Evolutionary conservation across 495 filamentous ascomycete species (phyloP).

Genomic region (Hypoxylon intermedium): DNA sequence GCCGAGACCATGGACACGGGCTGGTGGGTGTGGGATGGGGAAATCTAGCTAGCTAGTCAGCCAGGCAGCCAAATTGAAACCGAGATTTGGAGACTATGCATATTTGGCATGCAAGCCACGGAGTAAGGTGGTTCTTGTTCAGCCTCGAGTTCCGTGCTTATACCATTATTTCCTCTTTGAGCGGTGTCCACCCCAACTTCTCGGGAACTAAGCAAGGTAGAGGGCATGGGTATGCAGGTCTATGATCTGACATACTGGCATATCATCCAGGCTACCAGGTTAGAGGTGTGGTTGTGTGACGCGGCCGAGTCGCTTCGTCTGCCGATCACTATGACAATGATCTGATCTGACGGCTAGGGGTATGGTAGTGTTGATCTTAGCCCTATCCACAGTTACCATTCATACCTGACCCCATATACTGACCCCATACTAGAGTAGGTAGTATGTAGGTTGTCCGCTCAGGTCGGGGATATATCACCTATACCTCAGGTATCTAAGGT

Average conservation of each 20-base stretch:
- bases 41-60: neutral
- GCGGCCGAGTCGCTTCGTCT: conserved; percentile 5
- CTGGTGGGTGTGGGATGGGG: neutral
- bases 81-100: conserved; percentile 15
- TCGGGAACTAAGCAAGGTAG: conserved; percentile 2
- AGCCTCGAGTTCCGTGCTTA: conserved; percentile 27
- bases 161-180: conserved; percentile 12
- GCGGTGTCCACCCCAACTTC: neutral
- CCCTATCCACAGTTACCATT: conserved; percentile 14
- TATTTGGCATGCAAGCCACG: conserved; percentile 9
- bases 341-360: conserved; percentile 28
- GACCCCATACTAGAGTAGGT: neutral
- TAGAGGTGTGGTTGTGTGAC: conserved; percentile 4
- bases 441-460: conserved; percentile 12
- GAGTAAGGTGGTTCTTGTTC: conserved; percentile 21
- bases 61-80: neutral
- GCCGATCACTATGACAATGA: conserved; percentile 31
- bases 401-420: conserved; percentile 1
- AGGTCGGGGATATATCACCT: conserved; percentile 16
- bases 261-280: too few species aligned
- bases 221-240: neutral
- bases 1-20: conserved; percentile 23
- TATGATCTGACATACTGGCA: conserved; percentile 9
- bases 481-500: neutral
- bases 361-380: neutral